Base-by-base conservation (phyloP, 768 basidiomycete species). In the Phylloporus scabripes region DNA sequence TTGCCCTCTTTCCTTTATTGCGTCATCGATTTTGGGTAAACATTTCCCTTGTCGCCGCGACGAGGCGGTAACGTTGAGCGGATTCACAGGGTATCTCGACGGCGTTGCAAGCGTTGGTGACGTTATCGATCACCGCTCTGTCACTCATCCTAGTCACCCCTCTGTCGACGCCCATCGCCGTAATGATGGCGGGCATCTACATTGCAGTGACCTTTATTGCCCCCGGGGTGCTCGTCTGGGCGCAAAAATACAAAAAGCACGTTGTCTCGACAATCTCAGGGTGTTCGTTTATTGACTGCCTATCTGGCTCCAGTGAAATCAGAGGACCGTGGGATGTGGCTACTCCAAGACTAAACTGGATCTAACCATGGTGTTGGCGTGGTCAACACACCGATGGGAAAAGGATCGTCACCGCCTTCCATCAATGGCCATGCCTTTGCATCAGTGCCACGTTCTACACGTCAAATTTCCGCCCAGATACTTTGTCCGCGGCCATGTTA, bases 241-340 rank as follows among this genome's bases (percentile, higher is more conserved):
- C 88, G 4, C 88, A 92, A 69, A 76, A 77, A 65, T 90, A 81
- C 72, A 93, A 93, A 73, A 92, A 93, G 88, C 82, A 60, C 33
- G 84, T 74, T 32, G 32, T 54, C 34, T 51, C 46, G 8, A 29
- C 38, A 0, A 39, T 55, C 37, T 23, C 46, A n/a, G 14, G 46
- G 56, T 49, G 36, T 42, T 44, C 48, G 20, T 36, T 38, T 6
- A 38, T 21, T 53, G 48, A 54, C 28, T 51, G 34, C 49, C 45
- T 38, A 43, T 48, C n/a, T 18, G 45, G 49, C 57, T 46, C n/a
- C 61, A 92, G 90, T 66, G 88, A 91, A 70, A 85, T 93, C 64
- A 79, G 87, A 52, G 91, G 91, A 8, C 86, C 89, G 53, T 93
- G 91, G 91, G 91, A 93, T 64, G 86, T 87, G 23, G 90, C 90